Base-by-base conservation (phyloP, 345 rosid species). In the Balakata baccata region DNA sequence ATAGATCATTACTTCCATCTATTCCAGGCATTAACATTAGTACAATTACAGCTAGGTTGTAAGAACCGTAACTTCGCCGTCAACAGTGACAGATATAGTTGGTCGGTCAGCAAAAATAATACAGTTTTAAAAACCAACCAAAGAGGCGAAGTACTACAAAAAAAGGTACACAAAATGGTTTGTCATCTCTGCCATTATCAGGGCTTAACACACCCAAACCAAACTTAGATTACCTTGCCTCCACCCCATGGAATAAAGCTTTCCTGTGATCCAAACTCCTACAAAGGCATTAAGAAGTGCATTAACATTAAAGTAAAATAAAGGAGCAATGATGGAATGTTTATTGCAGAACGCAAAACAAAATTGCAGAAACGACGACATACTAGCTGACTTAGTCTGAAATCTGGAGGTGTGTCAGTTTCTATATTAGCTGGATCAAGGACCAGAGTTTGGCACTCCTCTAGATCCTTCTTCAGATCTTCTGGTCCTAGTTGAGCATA, bases 221-320 rank as follows among this genome's bases (percentile, higher is more conserved):
- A 20, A 11, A 41, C 56, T 68, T 79, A 83, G 76, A 18, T 57
- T 22, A 73, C 77, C 85, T 86, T 84, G 74, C 88, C 81, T 49
- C 86, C 87, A 11, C 98, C 97, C 90, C 94, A 95, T 45, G 97
- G 85, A 29, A 81, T 59, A 77, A 81, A 91, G 89, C 99, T 95
- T 7, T 95, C 99, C 81, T 95, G 96, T 8, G 99, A 95, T 79
- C 88, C 92, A 79, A 95, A 95, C 38, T 92, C 99, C 99, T 92
- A 74, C 64, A 80, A 52, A 79, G 37, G 59, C 18, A 64, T 12
- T 37, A 14, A 23, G 11, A 25, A 73, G 50, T 6, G 46, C 46
- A 70, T 53, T 16, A 46, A 17, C 49, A 68, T 16, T 46, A 49
- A 50, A 20, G 12, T 2, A 29, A 29, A 62, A 74, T 7, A 12